Percentiles rank a stretch among this genome's conserved stretches.
phyloP scores from a whole-genome alignment of 2,329 filamentous ascomycete genomes.

The Myotisia sp. region DNA sequence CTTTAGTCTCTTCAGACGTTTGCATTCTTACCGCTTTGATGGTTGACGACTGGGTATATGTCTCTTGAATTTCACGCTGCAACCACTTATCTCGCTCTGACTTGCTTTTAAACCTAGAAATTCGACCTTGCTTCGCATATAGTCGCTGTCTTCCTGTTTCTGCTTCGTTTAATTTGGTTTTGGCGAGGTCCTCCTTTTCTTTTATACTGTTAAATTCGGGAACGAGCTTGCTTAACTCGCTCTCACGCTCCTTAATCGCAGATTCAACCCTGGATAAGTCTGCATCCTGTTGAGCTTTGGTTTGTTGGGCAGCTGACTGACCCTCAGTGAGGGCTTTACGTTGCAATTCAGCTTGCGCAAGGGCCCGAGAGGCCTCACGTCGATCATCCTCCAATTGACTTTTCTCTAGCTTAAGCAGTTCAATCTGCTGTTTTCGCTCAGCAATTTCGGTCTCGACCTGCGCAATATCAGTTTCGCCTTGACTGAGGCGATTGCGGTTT shows the following conservation, averaged over 20 bases:
- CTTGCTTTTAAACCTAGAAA: conserved; percentile 76
- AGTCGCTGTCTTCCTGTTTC: conserved; percentile 64
- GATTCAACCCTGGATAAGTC: conserved; percentile 58
- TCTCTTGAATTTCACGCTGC: conserved; percentile 63
- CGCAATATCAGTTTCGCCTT: conserved; percentile 65
- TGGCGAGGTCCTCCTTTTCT: conserved; percentile 55
- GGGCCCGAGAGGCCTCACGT: conserved; percentile 60
- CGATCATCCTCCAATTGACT: conserved; percentile 80
- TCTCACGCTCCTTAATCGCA: conserved; percentile 62
- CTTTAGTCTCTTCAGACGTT: conserved; percentile 65
- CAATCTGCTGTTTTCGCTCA: conserved; percentile 65
- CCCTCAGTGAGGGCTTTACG: conserved; percentile 71
- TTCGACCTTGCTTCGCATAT: conserved; percentile 82
- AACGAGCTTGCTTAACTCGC: conserved; percentile 57
- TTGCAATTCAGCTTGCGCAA: conserved; percentile 75
- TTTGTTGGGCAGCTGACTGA: conserved; percentile 61
- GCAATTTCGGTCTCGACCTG: conserved; percentile 66
- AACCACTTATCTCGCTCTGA: conserved; percentile 75
- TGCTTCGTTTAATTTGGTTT: conserved; percentile 58
- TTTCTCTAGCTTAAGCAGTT: conserved; percentile 72
- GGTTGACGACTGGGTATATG: conserved; percentile 59
- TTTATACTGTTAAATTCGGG: conserved; percentile 64
- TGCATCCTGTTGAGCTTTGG: conserved; percentile 53
- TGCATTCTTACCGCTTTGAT: conserved; percentile 77
- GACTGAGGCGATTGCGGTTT: conserved; percentile 59